phyloP scores from a whole-genome alignment of 148 eudicot genomes.

The Pouteria glomerata region DNA sequence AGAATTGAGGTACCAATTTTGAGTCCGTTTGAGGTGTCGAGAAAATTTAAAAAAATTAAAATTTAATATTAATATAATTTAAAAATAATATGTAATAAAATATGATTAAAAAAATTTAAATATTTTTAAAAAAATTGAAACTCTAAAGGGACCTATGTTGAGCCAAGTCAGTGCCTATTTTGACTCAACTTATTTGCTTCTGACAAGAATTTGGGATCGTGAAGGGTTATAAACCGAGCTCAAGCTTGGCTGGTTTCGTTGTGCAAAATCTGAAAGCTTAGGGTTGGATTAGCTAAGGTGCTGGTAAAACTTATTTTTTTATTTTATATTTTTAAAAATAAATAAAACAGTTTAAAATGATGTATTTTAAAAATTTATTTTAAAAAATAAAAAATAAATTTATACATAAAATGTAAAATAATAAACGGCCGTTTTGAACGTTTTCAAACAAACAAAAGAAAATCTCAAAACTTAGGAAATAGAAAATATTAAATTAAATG shows the following conservation, averaged over 20 bases:
- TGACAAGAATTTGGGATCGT: background rate
- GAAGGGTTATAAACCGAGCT: background rate
- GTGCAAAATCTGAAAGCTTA: background rate
- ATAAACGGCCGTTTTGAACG: background rate
- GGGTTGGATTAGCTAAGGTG: background rate
- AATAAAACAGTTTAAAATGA: background rate
- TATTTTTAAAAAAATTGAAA: no score
- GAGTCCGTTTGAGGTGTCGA: background rate
- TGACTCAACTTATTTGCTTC: background rate
- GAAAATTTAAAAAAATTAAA: no score
- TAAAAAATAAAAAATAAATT: no score
- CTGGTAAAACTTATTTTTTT: background rate
- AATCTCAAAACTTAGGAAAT: background rate
- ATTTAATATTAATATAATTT: no score
- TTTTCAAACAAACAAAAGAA: background rate
- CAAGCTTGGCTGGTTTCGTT: background rate
- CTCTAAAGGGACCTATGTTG: background rate
- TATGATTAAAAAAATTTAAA: no score
- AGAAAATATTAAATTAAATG: no score
- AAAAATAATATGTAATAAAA: no score
- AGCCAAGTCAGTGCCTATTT: background rate
- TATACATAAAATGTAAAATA: no score
- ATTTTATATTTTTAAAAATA: no score
- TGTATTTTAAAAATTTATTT: no score
- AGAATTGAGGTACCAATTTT: background rate